Percentiles rank a stretch among this genome's conserved stretches.
phyloP scores from a whole-genome alignment of 2,329 filamentous ascomycete genomes.

The Cyphellophora europaea region DNA sequence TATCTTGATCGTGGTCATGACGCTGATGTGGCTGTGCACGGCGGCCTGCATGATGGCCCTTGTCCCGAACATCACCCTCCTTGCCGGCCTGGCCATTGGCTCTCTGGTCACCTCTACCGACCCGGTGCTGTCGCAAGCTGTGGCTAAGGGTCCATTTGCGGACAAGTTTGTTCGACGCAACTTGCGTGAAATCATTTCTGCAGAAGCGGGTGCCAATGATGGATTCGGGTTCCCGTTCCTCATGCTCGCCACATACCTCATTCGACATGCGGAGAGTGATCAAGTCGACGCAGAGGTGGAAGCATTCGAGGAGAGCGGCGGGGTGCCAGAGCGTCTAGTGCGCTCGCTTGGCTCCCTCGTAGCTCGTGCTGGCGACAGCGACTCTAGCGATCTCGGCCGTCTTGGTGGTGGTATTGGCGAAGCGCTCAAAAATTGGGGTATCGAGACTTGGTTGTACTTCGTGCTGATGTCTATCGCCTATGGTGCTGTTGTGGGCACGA shows the following conservation, averaged over 20 bases:
- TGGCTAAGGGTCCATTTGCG: conserved; percentile 54
- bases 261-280: conserved; percentile 41
- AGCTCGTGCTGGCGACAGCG: conserved; percentile 5
- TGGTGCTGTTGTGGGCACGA: conserved; percentile 42
- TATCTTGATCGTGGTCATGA: conserved; percentile 51
- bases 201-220: conserved; percentile 54
- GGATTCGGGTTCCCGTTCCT: conserved; percentile 55
- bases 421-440: conserved; percentile 47
- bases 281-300: conserved; percentile 11
- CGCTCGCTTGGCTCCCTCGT: not conserved
- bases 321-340: conserved; percentile 9
- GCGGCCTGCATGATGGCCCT: conserved; percentile 46
- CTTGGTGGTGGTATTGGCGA: conserved; percentile 43
- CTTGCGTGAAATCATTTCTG: conserved; percentile 52
- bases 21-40: conserved; percentile 52
- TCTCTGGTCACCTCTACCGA: conserved; percentile 55
- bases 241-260: conserved; percentile 48
- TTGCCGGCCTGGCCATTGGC: conserved; percentile 48
- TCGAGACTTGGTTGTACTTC: conserved; percentile 53
- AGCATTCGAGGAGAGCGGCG: conserved; percentile 13
- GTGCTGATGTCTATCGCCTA: conserved; percentile 45
- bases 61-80: conserved; percentile 45
- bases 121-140: conserved; percentile 52
- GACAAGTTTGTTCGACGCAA: conserved; percentile 51
- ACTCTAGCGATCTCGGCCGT: conserved; percentile 34